Evolutionary conservation across 2,329 filamentous ascomycete genomes (phyloP).

Genomic region (Sporothrix curviconia): DNA sequence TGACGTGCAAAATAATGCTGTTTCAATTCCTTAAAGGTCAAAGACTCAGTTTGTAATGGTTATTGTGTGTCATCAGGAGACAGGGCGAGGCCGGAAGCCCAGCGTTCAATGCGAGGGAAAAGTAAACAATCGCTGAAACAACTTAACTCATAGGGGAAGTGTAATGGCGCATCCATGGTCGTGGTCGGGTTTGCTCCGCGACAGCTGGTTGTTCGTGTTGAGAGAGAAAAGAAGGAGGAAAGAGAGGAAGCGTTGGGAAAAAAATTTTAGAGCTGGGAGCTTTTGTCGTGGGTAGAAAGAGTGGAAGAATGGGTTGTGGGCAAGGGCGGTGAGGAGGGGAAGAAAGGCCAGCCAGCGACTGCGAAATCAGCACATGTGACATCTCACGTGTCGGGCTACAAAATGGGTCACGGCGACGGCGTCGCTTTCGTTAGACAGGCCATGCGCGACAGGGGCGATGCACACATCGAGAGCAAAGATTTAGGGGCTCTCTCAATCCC

Average conservation of each 20-base stretch:
- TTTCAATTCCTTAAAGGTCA: constrained; percentile 85
- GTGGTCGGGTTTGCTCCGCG: too few relatives aligned
- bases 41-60: constrained; percentile 98
- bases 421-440: too few relatives aligned
- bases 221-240: constrained; percentile 15
- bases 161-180: not conserved
- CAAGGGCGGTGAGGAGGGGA: constrained; percentile 18
- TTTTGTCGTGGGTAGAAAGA: constrained; percentile 11
- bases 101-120: too few relatives aligned
- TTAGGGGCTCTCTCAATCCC: not conserved
- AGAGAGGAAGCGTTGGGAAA: constrained; percentile 11
- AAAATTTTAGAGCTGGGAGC: constrained; percentile 17
- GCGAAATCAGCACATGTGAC: not conserved
- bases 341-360: not conserved
- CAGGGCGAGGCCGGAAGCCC: too few relatives aligned
- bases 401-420: constrained; percentile 25
- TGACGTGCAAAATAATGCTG: constrained; percentile 78
- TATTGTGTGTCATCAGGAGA: constrained; percentile 72
- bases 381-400: not conserved
- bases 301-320: constrained; percentile 18
- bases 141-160: constrained; percentile 23
- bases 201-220: too few relatives aligned
- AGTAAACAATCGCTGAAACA: not conserved
- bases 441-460: too few relatives aligned
- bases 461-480: constrained; percentile 3